A percentile compares a stretch with the other conserved stretches of the same genome.
These are phyloP conservation scores for Colletotrichum caudatum DNA, from an alignment of 2,329 filamentous ascomycete species.

Conservation along the genomic window DNA sequence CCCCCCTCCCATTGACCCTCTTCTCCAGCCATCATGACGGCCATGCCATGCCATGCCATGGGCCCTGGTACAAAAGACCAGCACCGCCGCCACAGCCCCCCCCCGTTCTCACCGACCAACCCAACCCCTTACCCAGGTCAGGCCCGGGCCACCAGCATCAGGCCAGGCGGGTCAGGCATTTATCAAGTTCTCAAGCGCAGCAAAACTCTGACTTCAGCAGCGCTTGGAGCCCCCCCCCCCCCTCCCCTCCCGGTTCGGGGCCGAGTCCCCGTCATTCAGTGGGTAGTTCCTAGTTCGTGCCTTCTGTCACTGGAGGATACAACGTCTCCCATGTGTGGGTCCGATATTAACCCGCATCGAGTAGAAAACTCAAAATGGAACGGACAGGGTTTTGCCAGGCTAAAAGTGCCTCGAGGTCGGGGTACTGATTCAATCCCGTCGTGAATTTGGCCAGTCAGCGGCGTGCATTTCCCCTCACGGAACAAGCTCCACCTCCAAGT, in stretches of 20 bases:
- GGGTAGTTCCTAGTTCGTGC: constrained; percentile 8
- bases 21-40: constrained; percentile 8
- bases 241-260: neutral
- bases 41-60: neutral
- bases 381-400: constrained; percentile 32
- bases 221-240: constrained; percentile 17
- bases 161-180: constrained; percentile 3
- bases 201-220: constrained; percentile 21
- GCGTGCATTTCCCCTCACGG: neutral
- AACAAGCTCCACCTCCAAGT: constrained; percentile 35
- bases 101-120: constrained; percentile 13
- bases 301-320: constrained; percentile 19
- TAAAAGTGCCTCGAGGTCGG: constrained; percentile 24
- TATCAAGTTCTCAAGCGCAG: constrained; percentile 25
- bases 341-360: constrained; percentile 19
- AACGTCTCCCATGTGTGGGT: neutral
- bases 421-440: constrained; percentile 39
- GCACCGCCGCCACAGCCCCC: neutral
- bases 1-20: no score
- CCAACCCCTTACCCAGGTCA: constrained; percentile 17
- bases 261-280: constrained; percentile 21
- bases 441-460: constrained; percentile 19
- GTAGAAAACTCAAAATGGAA: constrained; percentile 40
- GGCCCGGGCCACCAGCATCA: neutral
- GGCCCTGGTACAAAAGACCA: neutral